phyloP scores from a whole-genome alignment of 2,329 filamentous ascomycete genomes.

The Hypoxylon sp. region DNA sequence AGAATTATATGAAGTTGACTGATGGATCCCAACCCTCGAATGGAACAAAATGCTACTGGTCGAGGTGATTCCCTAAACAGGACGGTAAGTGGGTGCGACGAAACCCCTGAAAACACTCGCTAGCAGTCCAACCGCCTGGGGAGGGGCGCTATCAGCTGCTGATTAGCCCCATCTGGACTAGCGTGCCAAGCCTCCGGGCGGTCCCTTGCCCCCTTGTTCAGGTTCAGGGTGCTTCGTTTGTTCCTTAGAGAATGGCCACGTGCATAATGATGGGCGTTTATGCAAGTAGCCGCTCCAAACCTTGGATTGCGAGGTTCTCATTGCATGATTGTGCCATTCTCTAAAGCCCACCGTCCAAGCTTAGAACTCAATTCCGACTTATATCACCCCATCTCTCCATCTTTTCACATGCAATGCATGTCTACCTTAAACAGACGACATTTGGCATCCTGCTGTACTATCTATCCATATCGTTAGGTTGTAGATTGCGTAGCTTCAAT shows the following conservation, averaged over 20 bases:
- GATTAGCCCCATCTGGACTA: constrained; percentile 34
- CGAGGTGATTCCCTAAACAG: constrained; percentile 43
- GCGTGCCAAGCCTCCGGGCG: constrained; percentile 37
- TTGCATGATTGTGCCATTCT: constrained; percentile 20
- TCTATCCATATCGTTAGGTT: background rate
- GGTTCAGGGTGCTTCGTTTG: constrained; percentile 35
- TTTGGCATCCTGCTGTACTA: background rate
- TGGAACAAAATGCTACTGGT: constrained; percentile 46
- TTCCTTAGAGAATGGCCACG: constrained; percentile 21
- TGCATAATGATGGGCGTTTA: constrained; percentile 26
- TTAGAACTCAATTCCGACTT: constrained; percentile 24
- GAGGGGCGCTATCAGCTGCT: constrained; percentile 33
- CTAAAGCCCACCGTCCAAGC: constrained; percentile 5
- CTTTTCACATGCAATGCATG: constrained; percentile 15
- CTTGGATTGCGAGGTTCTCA: constrained; percentile 17
- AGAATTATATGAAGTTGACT: constrained; percentile 45
- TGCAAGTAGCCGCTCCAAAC: constrained; percentile 30
- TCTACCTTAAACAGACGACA: constrained; percentile 32
- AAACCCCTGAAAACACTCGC: constrained; percentile 46
- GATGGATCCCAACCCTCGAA: constrained; percentile 42
- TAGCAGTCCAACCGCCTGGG: constrained; percentile 33
- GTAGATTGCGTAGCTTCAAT: background rate
- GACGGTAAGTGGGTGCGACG: constrained; percentile 44
- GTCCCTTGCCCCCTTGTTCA: constrained; percentile 35
- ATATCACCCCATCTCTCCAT: constrained; percentile 22